Evolutionary conservation across 768 basidiomycete species (phyloP).

Genomic region (Macrolepiota dolichaula): DNA sequence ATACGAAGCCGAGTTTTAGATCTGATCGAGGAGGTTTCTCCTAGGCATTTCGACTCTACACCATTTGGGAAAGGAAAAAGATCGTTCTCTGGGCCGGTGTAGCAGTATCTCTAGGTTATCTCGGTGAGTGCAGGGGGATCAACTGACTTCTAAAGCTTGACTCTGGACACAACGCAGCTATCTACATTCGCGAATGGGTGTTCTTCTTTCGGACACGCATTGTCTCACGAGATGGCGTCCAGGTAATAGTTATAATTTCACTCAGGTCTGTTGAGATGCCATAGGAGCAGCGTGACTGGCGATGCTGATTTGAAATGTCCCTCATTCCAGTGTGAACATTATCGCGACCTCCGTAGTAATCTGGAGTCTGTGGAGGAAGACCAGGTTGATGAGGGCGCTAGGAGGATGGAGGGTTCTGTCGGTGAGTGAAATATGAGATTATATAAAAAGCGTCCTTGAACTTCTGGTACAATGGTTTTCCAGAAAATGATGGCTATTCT

Average conservation of each 20-base stretch:
- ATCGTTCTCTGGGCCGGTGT: neutral
- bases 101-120: neutral
- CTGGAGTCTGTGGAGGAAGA: neutral
- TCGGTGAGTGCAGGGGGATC: neutral
- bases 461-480: neutral
- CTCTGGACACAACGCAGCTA: neutral
- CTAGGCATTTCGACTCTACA: neutral
- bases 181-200: neutral
- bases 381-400: neutral
- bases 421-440: neutral
- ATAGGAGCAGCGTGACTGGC: neutral
- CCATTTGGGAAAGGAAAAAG: neutral
- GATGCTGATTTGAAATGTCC: neutral
- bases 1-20: neutral
- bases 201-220: neutral
- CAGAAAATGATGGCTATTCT: constrained; percentile 7
- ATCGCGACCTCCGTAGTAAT: neutral
- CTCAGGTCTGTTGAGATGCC: neutral
- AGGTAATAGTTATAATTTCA: neutral
- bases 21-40: neutral
- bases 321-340: neutral
- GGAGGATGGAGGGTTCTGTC: neutral
- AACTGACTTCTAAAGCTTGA: neutral
- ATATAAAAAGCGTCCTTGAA: neutral
- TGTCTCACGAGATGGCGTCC: neutral